These are phyloP conservation scores for Yamadazyma pseudoaaseri DNA, from an alignment of 1,139 yeast genomes.

Conservation along the genomic window DNA sequence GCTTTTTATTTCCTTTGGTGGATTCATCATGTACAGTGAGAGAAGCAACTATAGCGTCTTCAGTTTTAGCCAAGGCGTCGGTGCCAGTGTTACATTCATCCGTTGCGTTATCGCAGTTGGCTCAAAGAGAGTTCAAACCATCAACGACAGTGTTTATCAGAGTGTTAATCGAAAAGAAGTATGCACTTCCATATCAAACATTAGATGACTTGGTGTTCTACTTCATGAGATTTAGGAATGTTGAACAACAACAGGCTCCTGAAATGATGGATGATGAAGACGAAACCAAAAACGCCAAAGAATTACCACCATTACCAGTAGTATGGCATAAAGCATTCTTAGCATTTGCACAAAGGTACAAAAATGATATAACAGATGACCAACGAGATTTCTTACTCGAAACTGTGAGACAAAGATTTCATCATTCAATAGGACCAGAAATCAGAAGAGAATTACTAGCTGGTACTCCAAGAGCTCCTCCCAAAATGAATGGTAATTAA, in stretches of 20 bases:
- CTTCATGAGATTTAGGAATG: constrained; percentile 81
- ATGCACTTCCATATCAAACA: constrained; percentile 95
- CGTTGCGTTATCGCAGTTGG: constrained; percentile 83
- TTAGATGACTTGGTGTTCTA: constrained; percentile 94
- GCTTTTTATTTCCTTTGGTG: constrained; percentile 86
- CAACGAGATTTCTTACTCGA: constrained; percentile 93
- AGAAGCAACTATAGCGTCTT: constrained; percentile 95
- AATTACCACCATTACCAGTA: constrained; percentile 77
- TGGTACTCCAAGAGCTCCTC: constrained; percentile 51
- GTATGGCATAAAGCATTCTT: constrained; percentile 97
- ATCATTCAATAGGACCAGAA: constrained; percentile 87
- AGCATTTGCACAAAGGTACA: constrained; percentile 92
- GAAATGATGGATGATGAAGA: constrained; percentile 28
- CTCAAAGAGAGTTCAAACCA: constrained; percentile 83
- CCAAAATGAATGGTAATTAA: constrained; percentile 15
- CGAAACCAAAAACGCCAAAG: constrained; percentile 29
- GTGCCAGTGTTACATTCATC: constrained; percentile 95
- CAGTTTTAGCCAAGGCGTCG: constrained; percentile 84
- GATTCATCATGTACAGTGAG: constrained; percentile 82
- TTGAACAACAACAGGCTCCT: constrained; percentile 22
- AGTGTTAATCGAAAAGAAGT: constrained; percentile 86
- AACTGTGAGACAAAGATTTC: constrained; percentile 87
- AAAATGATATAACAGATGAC: constrained; percentile 95
- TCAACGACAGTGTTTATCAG: constrained; percentile 89
- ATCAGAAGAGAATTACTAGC: constrained; percentile 90